Evolutionary conservation across 345 rosid species (phyloP).

Genomic region (Arabidopsis thaliana): DNA sequence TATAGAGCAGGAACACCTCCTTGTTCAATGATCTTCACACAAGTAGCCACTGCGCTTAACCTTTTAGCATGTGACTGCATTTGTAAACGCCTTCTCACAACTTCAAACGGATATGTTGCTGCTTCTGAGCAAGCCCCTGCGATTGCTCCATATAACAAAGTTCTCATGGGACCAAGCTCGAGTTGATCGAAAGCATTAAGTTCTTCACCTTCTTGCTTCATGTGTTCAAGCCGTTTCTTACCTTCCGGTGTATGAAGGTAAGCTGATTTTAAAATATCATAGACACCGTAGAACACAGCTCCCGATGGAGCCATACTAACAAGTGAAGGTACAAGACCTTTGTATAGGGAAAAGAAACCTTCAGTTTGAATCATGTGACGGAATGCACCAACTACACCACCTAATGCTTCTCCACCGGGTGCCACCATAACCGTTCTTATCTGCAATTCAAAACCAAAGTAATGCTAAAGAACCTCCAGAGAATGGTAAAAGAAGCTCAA

Average conservation of each 20-base stretch:
- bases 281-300: constrained; percentile 76
- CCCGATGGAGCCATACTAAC: constrained; percentile 80
- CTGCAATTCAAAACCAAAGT: constrained; percentile 41
- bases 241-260: constrained; percentile 72
- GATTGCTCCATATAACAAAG: constrained; percentile 70
- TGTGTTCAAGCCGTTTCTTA: constrained; percentile 61
- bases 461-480: constrained; percentile 18
- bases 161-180: constrained; percentile 77
- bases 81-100: constrained; percentile 75
- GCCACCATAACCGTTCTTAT: constrained; percentile 75
- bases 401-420: constrained; percentile 80
- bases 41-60: constrained; percentile 64
- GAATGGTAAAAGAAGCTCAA: neutral
- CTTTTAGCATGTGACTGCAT: constrained; percentile 64
- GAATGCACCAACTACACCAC: constrained; percentile 72
- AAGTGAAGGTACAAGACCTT: constrained; percentile 75
- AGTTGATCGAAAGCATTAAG: constrained; percentile 70
- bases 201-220: constrained; percentile 60
- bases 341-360: constrained; percentile 76
- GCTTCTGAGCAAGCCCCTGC: constrained; percentile 87
- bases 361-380: constrained; percentile 66
- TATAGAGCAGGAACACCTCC: constrained; percentile 77
- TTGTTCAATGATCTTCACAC: constrained; percentile 62
- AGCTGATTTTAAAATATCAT: constrained; percentile 67
- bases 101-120: constrained; percentile 80